Percentiles rank a stretch among this genome's conserved stretches.
These are phyloP conservation scores for Aristolochia fimbriata DNA, from an alignment of 164 flowering plant species.

Conservation along the genomic window DNA sequence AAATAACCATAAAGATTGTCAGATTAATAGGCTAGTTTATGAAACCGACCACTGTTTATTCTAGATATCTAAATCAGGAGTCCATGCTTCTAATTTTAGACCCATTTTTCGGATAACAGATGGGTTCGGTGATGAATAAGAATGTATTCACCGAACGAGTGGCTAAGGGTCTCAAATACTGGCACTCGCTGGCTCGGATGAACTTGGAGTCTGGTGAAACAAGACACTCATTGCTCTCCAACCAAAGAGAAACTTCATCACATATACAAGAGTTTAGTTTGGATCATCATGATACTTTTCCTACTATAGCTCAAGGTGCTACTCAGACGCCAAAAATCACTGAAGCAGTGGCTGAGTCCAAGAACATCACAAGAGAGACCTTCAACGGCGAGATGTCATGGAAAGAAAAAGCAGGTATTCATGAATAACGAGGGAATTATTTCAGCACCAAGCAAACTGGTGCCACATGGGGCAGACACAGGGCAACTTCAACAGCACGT, in stretches of 20 bases:
- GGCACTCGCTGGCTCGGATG: constrained; percentile 28
- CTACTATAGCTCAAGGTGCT: constrained; percentile 7
- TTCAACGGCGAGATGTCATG: constrained; percentile 38
- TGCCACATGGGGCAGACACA: not conserved
- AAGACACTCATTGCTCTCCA: constrained; percentile 10
- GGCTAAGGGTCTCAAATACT: constrained; percentile 33
- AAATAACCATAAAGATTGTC: no score
- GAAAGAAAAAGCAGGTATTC: constrained; percentile 14
- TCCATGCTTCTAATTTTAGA: not conserved
- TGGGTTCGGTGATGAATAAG: constrained; percentile 51
- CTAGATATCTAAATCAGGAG: no score
- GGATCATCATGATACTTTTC: constrained; percentile 3
- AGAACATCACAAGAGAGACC: constrained; percentile 12
- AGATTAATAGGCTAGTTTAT: no score
- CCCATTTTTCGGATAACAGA: constrained; percentile 26
- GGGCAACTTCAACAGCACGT: no score
- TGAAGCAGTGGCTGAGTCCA: constrained; percentile 10
- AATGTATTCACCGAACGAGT: constrained; percentile 45
- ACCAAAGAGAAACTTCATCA: constrained; percentile 8
- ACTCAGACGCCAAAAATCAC: constrained; percentile 1
- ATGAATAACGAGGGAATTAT: constrained; percentile 3
- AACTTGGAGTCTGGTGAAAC: constrained; percentile 15
- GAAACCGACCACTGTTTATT: no score
- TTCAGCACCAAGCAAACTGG: not conserved
- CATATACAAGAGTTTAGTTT: constrained; percentile 5